Conservation (phyloP, 2,329 filamentous ascomycete genomes). For the Sarocladium oryzae region DNA sequence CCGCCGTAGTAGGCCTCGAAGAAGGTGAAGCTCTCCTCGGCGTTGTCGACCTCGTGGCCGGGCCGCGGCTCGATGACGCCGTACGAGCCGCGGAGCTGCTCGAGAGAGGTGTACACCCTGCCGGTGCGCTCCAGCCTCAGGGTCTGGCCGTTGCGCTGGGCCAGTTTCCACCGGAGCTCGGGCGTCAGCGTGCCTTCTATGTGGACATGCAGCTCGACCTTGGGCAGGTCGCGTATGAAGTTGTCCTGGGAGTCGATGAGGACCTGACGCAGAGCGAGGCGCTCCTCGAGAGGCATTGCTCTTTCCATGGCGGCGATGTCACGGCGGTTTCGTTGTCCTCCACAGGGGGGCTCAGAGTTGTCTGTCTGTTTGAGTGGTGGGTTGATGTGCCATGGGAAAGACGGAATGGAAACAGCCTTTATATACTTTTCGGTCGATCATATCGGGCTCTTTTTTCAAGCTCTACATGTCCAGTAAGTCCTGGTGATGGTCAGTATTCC, state of each 20-base stretch:
- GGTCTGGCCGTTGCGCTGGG: constrained; percentile 53
- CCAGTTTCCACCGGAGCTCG: constrained; percentile 59
- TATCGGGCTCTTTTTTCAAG: neutral
- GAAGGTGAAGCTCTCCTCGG: constrained; percentile 32
- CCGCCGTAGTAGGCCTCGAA: constrained; percentile 69
- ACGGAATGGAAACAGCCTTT: no score
- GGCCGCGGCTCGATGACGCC: constrained; percentile 16
- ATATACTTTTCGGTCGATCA: neutral
- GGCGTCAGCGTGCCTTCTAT: constrained; percentile 67
- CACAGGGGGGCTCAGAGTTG: no score
- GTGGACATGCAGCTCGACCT: constrained; percentile 74
- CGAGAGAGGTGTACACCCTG: constrained; percentile 36
- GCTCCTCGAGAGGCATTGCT: constrained; percentile 4
- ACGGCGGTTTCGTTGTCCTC: no score
- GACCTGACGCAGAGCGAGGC: constrained; percentile 1
- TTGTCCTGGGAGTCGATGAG: neutral
- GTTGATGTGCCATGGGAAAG: no score
- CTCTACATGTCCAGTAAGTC: no score
- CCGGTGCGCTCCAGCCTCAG: constrained; percentile 47
- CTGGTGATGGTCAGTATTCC: no score
- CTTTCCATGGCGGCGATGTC: neutral
- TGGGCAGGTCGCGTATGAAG: constrained; percentile 60
- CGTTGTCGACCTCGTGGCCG: constrained; percentile 24
- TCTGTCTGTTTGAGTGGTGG: no score
- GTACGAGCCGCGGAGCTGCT: constrained; percentile 54